Base-by-base conservation (phyloP, 805 yeast genomes). In the Candida coquimbonensis region DNA sequence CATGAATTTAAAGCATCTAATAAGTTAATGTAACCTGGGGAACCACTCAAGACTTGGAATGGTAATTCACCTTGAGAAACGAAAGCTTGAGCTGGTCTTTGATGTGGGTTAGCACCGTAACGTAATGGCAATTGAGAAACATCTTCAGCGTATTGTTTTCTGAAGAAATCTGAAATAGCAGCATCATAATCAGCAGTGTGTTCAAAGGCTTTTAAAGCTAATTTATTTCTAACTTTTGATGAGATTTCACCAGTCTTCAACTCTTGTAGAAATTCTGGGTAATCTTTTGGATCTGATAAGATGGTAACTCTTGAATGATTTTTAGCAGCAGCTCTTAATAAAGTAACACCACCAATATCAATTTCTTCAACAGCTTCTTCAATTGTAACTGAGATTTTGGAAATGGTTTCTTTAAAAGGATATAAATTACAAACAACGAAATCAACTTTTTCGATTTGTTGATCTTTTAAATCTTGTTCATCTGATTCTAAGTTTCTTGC, bases 81-180 rank as follows among this genome's bases (percentile, higher is more conserved):
- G 63, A 69, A 93, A 44, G 98, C 96, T 75, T 93, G 99, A 29
- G 99, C 97, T 42, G 99, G 99, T 70, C 88, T 93, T 75, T 93
- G 99, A 69, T 93, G 98, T 49, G 99, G 99, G 75, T 93, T 93
- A 49, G 96, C 96, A 67, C 99, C 99, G 68, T 93, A 93, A 74
- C 99, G 83, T 61, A 93, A 78, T 27, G 97, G 91, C 68, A 93
- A 75, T 77, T 91, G 98, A 45, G 93, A 78, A 40, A 71, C 73
- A 65, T 82, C 85, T 72, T 91, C 98, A 42, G 96, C 78, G 74
- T 93, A 93, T 71, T 88, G 90, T 73, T 89, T 93, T 75, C 99
- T 83, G 81, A 93, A 93, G 68, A 88, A 93, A 72, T 93, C 99
- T 47, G 96, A 79, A 63, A 93, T 93, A 47, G 96, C 87, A 48